These are phyloP conservation scores for Petrea volubilis DNA, from an alignment of 257 asterid genomes.

Conservation along the genomic window DNA sequence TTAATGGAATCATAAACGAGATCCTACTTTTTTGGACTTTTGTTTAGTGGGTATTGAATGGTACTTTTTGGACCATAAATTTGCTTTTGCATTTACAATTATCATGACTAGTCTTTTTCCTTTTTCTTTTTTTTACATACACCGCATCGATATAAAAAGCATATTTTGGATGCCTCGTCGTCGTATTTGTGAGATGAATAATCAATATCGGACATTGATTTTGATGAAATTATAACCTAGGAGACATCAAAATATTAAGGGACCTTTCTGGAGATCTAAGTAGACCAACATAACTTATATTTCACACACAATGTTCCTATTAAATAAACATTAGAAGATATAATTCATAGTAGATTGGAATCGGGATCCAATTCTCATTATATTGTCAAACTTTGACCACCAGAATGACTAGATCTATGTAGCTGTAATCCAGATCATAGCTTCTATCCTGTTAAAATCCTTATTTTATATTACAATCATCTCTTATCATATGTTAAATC, in stretches of 20 bases:
- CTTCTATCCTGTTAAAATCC: background rate
- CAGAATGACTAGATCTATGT: background rate
- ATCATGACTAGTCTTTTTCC: background rate
- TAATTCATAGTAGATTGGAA: slow-evolving; percentile 1
- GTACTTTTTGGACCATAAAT: background rate
- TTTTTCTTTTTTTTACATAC: too few relatives aligned
- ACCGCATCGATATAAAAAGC: background rate
- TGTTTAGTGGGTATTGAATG: background rate
- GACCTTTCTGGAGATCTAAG: background rate
- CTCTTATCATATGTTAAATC: background rate
- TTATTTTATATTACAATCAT: background rate
- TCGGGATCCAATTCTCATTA: slow-evolving; percentile 25
- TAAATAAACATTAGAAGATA: background rate
- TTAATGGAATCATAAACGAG: background rate
- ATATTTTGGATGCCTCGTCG: background rate
- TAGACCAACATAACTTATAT: background rate
- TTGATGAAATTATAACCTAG: background rate
- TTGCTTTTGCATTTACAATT: background rate
- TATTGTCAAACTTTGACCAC: slow-evolving; percentile 22
- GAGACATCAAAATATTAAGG: background rate
- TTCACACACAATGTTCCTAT: background rate
- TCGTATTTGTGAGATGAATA: too few relatives aligned
- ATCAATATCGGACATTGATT: background rate
- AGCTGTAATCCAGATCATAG: slow-evolving; percentile 24
- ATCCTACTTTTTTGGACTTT: background rate